phyloP scores from a whole-genome alignment of 2,329 filamentous ascomycete species.

The Xylariaceae sp. region DNA sequence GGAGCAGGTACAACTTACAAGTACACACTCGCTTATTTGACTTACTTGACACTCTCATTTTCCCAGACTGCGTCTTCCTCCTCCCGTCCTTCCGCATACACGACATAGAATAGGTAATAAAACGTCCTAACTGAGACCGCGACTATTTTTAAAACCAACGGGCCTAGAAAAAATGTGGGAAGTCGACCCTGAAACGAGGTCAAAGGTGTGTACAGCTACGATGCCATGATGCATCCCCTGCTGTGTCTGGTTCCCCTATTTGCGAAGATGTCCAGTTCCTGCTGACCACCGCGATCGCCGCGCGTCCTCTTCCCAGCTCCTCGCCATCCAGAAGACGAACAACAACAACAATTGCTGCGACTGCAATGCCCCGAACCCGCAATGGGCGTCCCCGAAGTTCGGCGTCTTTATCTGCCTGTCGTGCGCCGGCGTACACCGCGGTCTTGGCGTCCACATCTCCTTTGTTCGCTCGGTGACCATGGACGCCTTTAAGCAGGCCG shows the following conservation, averaged over 20 bases:
- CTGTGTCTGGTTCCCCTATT: neutral
- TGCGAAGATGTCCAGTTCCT: slow-evolving; percentile 3
- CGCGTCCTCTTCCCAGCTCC: slow-evolving; percentile 53
- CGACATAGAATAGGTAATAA: slow-evolving; percentile 1
- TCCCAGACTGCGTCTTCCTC: neutral
- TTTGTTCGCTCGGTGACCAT: slow-evolving; percentile 97
- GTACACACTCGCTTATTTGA: too few species aligned
- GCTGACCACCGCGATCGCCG: slow-evolving; percentile 15
- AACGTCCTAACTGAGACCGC: neutral
- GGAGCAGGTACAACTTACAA: too few species aligned
- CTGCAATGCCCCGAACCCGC: slow-evolving; percentile 89
- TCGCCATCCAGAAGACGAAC: slow-evolving; percentile 83
- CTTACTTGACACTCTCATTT: too few species aligned
- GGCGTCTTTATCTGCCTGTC: slow-evolving; percentile 97
- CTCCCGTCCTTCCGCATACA: neutral
- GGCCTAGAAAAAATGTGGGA: slow-evolving; percentile 68
- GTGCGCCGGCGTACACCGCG: slow-evolving; percentile 90
- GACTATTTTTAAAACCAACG: neutral
- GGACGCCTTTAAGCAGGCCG: slow-evolving; percentile 92
- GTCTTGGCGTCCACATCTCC: slow-evolving; percentile 94
- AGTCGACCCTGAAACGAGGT: slow-evolving; percentile 93
- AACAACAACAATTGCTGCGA: slow-evolving; percentile 91
- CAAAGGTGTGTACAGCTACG: slow-evolving; percentile 61
- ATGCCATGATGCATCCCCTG: slow-evolving; percentile 1
- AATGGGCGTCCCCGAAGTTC: slow-evolving; percentile 98